phyloP scores from a whole-genome alignment of 2,329 filamentous ascomycete species.

The Ascochyta fabae region DNA sequence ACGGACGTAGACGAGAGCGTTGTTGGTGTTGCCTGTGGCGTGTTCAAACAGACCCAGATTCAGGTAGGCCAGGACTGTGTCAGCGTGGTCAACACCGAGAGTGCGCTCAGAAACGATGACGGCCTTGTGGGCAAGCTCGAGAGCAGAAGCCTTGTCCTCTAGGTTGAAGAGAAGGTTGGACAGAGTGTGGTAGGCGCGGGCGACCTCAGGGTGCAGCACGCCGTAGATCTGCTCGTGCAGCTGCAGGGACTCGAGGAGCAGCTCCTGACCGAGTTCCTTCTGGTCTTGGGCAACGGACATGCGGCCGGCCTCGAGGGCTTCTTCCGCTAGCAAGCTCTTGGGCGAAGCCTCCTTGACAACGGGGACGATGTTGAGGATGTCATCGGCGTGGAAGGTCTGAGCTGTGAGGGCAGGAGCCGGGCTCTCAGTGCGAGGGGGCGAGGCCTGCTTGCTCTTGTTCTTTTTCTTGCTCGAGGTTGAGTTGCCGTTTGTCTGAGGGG shows the following conservation, averaged over 20 bases:
- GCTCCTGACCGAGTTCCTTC: conserved; percentile 93
- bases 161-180: conserved; percentile 97
- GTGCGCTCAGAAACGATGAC: conserved; percentile 96
- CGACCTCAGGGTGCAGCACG: conserved; percentile 94
- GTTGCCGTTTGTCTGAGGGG: conserved; percentile 48
- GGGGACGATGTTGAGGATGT: conserved; percentile 92
- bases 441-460: conserved; percentile 64
- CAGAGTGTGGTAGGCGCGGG: conserved; percentile 90
- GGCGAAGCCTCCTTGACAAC: conserved; percentile 93
- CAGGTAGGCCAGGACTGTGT: conserved; percentile 93
- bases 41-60: conserved; percentile 96
- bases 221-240: conserved; percentile 99
- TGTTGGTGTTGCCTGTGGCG: conserved; percentile 85
- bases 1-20: conserved; percentile 85
- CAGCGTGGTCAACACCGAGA: conserved; percentile 88
- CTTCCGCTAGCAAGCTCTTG: conserved; percentile 88
- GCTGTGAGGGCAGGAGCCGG: conserved; percentile 54
- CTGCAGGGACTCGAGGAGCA: conserved; percentile 93
- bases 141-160: conserved; percentile 95
- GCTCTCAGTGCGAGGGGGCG: conserved; percentile 54
- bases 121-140: conserved; percentile 94
- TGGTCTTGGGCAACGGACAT: conserved; percentile 96
- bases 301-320: conserved; percentile 92
- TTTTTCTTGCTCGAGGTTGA: conserved; percentile 52
- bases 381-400: conserved; percentile 79